A percentile compares a stretch with the other conserved stretches of the same genome.
These are phyloP conservation scores for Periconia digitata DNA, from an alignment of 2,329 filamentous ascomycete genomes.

Conservation along the genomic window DNA sequence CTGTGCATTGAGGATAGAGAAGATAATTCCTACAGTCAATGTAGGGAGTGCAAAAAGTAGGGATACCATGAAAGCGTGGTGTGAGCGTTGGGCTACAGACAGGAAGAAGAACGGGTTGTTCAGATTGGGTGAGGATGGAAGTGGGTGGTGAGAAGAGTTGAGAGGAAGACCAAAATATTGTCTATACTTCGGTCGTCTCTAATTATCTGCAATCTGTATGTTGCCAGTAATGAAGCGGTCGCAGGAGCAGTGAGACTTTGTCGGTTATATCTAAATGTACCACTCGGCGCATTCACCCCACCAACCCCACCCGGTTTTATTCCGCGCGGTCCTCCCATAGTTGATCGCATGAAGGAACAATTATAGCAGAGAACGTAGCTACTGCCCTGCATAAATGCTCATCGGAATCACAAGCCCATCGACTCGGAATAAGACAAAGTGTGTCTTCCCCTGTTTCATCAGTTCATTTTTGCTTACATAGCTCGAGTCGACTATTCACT, in stretches of 20 bases:
- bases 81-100: conserved; percentile 64
- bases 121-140: conserved; percentile 23
- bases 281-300: no score
- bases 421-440: not conserved
- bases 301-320: no score
- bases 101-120: conserved; percentile 65
- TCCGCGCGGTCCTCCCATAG: no score
- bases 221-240: no score
- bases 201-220: no score
- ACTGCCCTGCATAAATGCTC: not conserved
- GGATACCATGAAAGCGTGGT: conserved; percentile 68
- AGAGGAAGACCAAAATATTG: not conserved
- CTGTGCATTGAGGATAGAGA: conserved; percentile 82
- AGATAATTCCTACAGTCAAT: conserved; percentile 92
- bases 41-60: conserved; percentile 65
- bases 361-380: no score
- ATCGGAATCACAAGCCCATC: not conserved
- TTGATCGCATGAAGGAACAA: no score
- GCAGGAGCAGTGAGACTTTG: no score
- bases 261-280: no score
- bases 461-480: not conserved
- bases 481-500: no score
- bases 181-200: no score
- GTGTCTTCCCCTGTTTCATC: not conserved
- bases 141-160: not conserved